Percentiles rank a stretch among this genome's conserved stretches.
Conservation (phyloP, 2,329 filamentous ascomycete species). For the Trichoderma atrobrunneum region DNA sequence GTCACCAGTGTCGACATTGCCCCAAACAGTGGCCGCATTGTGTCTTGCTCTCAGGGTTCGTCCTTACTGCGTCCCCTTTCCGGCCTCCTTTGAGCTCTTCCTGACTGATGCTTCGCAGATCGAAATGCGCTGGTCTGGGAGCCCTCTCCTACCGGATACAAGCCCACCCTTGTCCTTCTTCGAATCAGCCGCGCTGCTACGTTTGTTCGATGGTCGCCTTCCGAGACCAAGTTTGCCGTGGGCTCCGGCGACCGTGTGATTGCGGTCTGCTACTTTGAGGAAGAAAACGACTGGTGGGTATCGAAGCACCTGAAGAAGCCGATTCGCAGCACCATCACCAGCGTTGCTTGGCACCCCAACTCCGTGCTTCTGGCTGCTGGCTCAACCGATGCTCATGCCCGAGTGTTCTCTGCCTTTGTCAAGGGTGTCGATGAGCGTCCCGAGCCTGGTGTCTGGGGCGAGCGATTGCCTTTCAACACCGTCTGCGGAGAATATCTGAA, state of each 20-base stretch:
- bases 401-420: constrained; percentile 93
- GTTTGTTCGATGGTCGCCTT: constrained; percentile 95
- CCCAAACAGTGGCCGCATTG: constrained; percentile 84
- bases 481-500: constrained; percentile 96
- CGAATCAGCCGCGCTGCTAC: constrained; percentile 96
- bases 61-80: constrained; percentile 16
- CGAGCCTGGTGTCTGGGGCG: constrained; percentile 86
- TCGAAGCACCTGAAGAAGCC: constrained; percentile 99
- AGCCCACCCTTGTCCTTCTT: constrained; percentile 92
- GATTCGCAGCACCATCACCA: constrained; percentile 94
- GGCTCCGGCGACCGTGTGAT: constrained; percentile 94
- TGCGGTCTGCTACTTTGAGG: constrained; percentile 96
- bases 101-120: constrained; percentile 52
- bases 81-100: neutral
- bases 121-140: constrained; percentile 99
- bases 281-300: constrained; percentile 99
- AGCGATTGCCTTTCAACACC: constrained; percentile 94
- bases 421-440: constrained; percentile 89
- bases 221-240: constrained; percentile 95
- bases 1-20: constrained; percentile 97
- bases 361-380: constrained; percentile 91
- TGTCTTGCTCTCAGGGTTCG: constrained; percentile 92
- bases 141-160: constrained; percentile 86
- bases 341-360: constrained; percentile 95
- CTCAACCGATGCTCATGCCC: constrained; percentile 93